A percentile compares a stretch with the other conserved stretches of the same genome.
Conservation (phyloP, 225 moss, liverwort and hornwort genomes). For the Marchantia polymorpha region DNA sequence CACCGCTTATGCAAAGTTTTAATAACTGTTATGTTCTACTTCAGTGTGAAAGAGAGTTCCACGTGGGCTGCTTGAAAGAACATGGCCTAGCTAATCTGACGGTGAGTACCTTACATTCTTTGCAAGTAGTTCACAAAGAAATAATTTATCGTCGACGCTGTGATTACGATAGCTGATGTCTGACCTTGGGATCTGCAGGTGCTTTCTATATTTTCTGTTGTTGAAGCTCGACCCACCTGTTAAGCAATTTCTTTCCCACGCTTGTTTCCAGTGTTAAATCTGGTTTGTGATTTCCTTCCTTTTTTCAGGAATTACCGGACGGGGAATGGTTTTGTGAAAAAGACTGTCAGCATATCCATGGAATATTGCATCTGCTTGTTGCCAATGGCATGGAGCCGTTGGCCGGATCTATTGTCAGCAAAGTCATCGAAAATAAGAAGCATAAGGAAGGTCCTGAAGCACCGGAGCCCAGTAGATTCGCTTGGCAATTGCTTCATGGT, state of each 20-base stretch:
- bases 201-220: too few species aligned
- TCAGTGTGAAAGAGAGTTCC: slow-evolving; percentile 88
- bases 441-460: slow-evolving; percentile 43
- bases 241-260: too few species aligned
- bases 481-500: slow-evolving; percentile 82
- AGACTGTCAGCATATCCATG: slow-evolving; percentile 64
- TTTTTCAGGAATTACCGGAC: slow-evolving; percentile 71
- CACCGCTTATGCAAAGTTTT: neutral
- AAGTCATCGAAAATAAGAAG: slow-evolving; percentile 56
- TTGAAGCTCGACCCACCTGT: too few species aligned
- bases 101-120: slow-evolving; percentile 40
- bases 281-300: neutral
- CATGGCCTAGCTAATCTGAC: slow-evolving; percentile 65
- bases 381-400: slow-evolving; percentile 73
- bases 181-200: too few species aligned
- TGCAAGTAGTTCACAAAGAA: too few species aligned
- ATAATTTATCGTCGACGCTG: too few species aligned
- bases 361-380: slow-evolving; percentile 62
- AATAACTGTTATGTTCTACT: slow-evolving; percentile 14
- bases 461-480: slow-evolving; percentile 49
- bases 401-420: slow-evolving; percentile 63
- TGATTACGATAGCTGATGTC: too few species aligned
- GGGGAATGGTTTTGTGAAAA: slow-evolving; percentile 83
- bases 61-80: slow-evolving; percentile 84
- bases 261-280: neutral